Base-by-base conservation (phyloP, 1,284 basidiomycete genomes). In the Vanrija sp. region DNA sequence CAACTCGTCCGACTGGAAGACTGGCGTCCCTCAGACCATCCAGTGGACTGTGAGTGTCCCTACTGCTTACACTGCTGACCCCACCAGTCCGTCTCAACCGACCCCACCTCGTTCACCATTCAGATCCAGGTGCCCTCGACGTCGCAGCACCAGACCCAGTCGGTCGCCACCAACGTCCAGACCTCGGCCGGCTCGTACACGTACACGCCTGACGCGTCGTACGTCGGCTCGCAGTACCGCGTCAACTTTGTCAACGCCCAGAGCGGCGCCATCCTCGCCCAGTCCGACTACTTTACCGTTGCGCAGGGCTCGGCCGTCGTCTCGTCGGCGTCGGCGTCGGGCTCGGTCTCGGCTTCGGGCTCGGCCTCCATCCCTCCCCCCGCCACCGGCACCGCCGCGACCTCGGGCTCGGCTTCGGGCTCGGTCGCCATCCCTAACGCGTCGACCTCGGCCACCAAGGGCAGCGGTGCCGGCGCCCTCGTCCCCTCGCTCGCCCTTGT, bases 121-220 rank as follows among this genome's bases (percentile, higher is more conserved):
- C 54, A 61, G 45, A 51, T 71, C 54, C 61, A 66, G 47, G 53
- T 47, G 52, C 67, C 68, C 31, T 31, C 47, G 43, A 39, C 57
- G 24, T 53, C 54, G 4, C 58, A 64, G 42, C 59, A 63, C 60
- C 43, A 56, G 20, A 54, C 62, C 39, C 89, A 51, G 42, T 51
- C 56, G 46, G 57, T 72, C 44, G 62, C 61, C 36, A 41, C 37
- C 36, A 51, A 58, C 45, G 64, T 72, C 54, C 12, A 62, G 41
- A 67, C 67, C 35, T 65, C 67, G 19, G 55, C 54, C 27, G 51
- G 55, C 24, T 57, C 59, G 15, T 71, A 68, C 66, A 63, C 61
- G 47, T 74, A 65, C 60, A 68, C 68, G 2, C 68, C 69, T 10
- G 53, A 54, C 22, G 51, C 56, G 27, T 31, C 63, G 4, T 36